phyloP scores from a whole-genome alignment of 345 rosid genomes.

The Hevea brasiliensis region DNA sequence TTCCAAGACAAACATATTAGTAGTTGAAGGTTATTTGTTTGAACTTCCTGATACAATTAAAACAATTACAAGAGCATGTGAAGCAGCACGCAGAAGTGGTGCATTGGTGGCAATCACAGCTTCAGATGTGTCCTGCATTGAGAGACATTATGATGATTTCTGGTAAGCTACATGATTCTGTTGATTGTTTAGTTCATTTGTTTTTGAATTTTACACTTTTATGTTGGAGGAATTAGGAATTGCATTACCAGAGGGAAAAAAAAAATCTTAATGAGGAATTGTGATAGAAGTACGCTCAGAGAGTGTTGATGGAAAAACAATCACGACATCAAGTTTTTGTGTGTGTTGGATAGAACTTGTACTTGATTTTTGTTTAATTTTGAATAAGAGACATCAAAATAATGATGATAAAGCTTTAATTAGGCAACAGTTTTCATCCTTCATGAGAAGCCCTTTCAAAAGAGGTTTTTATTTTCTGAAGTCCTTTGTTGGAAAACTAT shows the following conservation, averaged over 20 bases:
- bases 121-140: conserved; percentile 91
- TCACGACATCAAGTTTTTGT: neutral
- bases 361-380: neutral
- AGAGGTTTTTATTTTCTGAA: neutral
- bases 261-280: neutral
- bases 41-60: conserved; percentile 87
- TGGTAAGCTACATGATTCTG: conserved; percentile 48
- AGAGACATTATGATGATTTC: conserved; percentile 87
- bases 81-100: conserved; percentile 76
- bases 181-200: neutral
- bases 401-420: neutral
- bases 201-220: neutral
- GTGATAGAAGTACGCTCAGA: neutral
- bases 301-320: neutral
- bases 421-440: neutral
- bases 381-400: neutral
- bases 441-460: neutral
- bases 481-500: no score
- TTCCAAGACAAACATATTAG: conserved; percentile 70
- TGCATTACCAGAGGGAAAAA: neutral
- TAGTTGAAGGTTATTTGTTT: conserved; percentile 92
- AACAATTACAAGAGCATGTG: conserved; percentile 77
- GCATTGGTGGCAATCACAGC: conserved; percentile 90
- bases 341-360: neutral
- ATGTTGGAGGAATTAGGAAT: neutral